phyloP scores from a whole-genome alignment of 2,329 filamentous ascomycete species.

The Clonostachys solani region DNA sequence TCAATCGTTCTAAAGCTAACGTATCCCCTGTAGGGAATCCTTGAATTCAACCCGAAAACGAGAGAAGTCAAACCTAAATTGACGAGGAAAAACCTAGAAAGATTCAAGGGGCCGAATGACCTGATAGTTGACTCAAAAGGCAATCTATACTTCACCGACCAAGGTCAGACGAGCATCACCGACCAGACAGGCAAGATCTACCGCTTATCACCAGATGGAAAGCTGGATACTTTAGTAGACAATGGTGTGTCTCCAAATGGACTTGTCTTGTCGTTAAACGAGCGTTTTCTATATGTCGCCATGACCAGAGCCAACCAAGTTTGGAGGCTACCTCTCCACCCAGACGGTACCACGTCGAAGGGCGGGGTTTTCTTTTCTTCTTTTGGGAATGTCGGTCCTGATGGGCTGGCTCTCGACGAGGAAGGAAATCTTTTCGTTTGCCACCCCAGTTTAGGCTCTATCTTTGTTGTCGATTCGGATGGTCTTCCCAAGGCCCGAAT shows the following conservation, averaged over 20 bases:
- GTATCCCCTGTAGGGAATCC: constrained; percentile 20
- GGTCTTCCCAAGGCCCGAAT: constrained; percentile 29
- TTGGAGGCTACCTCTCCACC: constrained; percentile 30
- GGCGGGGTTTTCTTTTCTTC: constrained; percentile 31
- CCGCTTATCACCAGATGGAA: constrained; percentile 22
- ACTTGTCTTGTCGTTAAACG: constrained; percentile 28
- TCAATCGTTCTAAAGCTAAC: not conserved
- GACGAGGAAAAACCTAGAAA: constrained; percentile 29
- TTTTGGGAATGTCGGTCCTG: constrained; percentile 32
- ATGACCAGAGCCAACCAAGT: constrained; percentile 34
- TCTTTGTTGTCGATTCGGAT: constrained; percentile 30
- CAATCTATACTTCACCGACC: constrained; percentile 37
- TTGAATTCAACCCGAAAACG: constrained; percentile 22
- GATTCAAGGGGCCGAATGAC: constrained; percentile 38
- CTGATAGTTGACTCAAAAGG: constrained; percentile 27
- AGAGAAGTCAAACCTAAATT: constrained; percentile 19
- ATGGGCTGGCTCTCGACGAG: constrained; percentile 30
- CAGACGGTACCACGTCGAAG: constrained; percentile 30
- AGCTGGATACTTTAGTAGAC: constrained; percentile 26
- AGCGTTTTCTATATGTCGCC: constrained; percentile 31
- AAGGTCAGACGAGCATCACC: constrained; percentile 36
- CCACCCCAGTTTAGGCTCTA: constrained; percentile 23
- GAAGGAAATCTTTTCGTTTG: constrained; percentile 29
- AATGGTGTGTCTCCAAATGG: constrained; percentile 34
- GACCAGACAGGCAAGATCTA: constrained; percentile 34